A percentile compares a stretch with the other conserved stretches of the same genome.
These are phyloP conservation scores for Rubia peregrina DNA, from an alignment of 305 asterid species.

Conservation along the genomic window DNA sequence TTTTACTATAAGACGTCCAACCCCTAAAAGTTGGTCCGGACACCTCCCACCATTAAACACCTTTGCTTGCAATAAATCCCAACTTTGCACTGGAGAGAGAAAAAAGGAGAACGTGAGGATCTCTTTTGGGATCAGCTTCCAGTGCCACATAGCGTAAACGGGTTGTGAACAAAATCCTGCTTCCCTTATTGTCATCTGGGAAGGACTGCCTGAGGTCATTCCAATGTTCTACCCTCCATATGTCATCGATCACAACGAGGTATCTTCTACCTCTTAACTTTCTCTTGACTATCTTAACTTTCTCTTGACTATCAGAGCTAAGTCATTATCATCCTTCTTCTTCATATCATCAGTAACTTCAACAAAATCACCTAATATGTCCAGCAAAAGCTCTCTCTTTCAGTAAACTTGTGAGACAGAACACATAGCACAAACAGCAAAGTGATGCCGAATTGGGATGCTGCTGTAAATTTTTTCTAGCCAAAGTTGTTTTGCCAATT, in stretches of 20 bases:
- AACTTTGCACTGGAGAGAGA: slow-evolving; percentile 14
- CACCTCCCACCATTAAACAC: background rate
- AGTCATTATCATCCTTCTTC: background rate
- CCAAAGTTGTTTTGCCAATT: slow-evolving; percentile 30
- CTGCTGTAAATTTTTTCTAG: slow-evolving; percentile 18
- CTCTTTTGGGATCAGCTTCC: background rate
- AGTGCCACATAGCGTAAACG: background rate
- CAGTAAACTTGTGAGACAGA: background rate
- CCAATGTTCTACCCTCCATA: slow-evolving; percentile 9
- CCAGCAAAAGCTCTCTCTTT: background rate
- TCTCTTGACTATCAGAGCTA: no score
- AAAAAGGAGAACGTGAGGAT: background rate
- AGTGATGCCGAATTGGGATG: background rate
- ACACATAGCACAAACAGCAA: slow-evolving; percentile 5
- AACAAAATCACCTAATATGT: background rate
- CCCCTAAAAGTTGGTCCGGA: slow-evolving; percentile 3
- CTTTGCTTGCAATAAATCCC: slow-evolving; percentile 12
- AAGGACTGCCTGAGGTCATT: background rate
- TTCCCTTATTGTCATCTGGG: slow-evolving; percentile 7
- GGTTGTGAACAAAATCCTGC: slow-evolving; percentile 11
- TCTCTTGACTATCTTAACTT: background rate
- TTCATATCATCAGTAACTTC: background rate
- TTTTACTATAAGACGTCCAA: background rate
- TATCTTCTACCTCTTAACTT: background rate
- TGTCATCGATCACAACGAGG: slow-evolving; percentile 14